Conservation (phyloP, 75 land plant genomes). For the Isoetes taiwanensis region DNA sequence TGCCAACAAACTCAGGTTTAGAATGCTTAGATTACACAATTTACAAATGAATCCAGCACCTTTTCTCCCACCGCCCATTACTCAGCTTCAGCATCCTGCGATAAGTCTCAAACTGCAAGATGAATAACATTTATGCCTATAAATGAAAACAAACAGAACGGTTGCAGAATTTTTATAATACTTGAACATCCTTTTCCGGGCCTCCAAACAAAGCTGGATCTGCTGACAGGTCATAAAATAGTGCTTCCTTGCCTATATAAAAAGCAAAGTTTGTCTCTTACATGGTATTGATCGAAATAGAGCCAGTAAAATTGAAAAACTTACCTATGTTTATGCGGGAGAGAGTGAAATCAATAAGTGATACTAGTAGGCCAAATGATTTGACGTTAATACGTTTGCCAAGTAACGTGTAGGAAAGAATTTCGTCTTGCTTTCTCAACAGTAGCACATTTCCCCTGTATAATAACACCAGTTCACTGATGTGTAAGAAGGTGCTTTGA, state of each 20-base stretch:
- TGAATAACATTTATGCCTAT: too few relatives aligned
- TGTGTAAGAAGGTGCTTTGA: neutral
- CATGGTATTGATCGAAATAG: too few relatives aligned
- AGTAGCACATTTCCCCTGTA: conserved; percentile 86
- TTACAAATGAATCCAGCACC: too few relatives aligned
- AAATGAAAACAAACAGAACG: too few relatives aligned
- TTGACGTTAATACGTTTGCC: conserved; percentile 36
- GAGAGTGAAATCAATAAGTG: conserved; percentile 85
- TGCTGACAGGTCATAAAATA: conserved; percentile 57
- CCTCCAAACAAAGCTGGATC: conserved; percentile 87
- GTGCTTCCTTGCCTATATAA: conserved; percentile 56
- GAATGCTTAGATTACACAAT: too few relatives aligned
- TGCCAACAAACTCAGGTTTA: conserved; percentile 19
- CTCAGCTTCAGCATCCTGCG: conserved; percentile 68
- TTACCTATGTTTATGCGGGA: conserved; percentile 84
- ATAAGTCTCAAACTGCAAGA: conserved; percentile 74
- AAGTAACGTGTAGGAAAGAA: conserved; percentile 31
- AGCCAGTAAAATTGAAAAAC: too few relatives aligned
- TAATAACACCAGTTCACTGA: neutral
- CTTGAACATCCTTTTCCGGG: conserved; percentile 77
- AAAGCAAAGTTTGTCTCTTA: too few relatives aligned
- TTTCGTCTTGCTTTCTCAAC: conserved; percentile 19
- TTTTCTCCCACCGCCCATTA: conserved; percentile 75
- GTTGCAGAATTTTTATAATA: too few relatives aligned
- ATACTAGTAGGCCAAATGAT: conserved; percentile 48